Percentiles rank a stretch among this genome's conserved stretches.
These are phyloP conservation scores for Moesziomyces parantarcticus DNA, from an alignment of 1,284 basidiomycete genomes.

Conservation along the genomic window DNA sequence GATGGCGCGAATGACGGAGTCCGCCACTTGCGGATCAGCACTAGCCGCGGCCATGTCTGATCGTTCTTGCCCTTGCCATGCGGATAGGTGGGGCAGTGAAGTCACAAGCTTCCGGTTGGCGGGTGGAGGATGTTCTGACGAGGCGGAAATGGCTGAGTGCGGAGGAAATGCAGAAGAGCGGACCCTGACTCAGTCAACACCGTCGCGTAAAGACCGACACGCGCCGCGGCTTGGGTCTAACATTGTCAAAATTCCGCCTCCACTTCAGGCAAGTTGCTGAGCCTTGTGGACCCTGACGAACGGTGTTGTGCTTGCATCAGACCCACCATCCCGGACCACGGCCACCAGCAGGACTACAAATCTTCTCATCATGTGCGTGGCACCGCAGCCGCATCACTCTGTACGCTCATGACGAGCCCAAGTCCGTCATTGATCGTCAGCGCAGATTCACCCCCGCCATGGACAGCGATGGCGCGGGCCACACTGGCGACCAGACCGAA, in stretches of 20 bases:
- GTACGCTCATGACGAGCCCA: not conserved
- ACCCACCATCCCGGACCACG: not conserved
- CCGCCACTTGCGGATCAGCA: not conserved
- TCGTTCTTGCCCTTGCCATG: too few relatives aligned
- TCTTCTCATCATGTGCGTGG: too few relatives aligned
- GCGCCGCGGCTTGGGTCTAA: conserved; percentile 7
- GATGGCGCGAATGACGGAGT: conserved; percentile 50
- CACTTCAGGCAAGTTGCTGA: not conserved
- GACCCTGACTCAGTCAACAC: too few relatives aligned
- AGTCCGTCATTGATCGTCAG: not conserved
- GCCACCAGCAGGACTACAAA: too few relatives aligned
- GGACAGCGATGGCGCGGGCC: not conserved
- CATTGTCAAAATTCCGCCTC: conserved; percentile 8
- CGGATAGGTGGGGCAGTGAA: too few relatives aligned
- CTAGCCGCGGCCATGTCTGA: not conserved
- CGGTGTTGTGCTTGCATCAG: not conserved
- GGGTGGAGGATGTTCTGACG: too few relatives aligned
- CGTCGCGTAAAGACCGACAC: conserved; percentile 34
- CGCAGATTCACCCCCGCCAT: conserved; percentile 6
- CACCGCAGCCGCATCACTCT: too few relatives aligned
- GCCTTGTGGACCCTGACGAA: conserved; percentile 7
- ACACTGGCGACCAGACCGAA: not conserved
- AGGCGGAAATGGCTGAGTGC: too few relatives aligned
- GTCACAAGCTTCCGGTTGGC: too few relatives aligned
- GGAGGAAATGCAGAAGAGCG: too few relatives aligned